Evolutionary conservation across 108 stramenopile genomes (phyloP), one percentile per base, ranked within the genome.

Genomic region (Ochromonas danica): DNA sequence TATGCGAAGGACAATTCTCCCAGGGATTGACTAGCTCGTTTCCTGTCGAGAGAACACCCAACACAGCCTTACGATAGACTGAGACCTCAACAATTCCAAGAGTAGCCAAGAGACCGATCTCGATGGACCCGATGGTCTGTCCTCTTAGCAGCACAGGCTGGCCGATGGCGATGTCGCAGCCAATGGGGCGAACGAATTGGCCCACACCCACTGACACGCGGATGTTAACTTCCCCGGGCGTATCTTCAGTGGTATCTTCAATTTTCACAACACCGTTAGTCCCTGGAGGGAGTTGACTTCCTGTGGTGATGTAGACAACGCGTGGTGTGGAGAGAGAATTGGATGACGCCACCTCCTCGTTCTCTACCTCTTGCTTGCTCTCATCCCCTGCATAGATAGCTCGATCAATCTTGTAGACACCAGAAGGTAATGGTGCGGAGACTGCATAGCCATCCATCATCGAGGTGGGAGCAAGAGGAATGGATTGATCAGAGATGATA

Each of bases 41-140:
- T 27, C 95, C 95, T 27, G 94, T 98, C 36, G 94, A 93, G 38
- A 98, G 71, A 38, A 96, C 88, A 57, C 85, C 85, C 0, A 89
- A 45, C 14, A 1, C 40, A n/a, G 85, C 79, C 45, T 30, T 1
- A 0, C 79, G 80, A 2, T 40, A 17, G 1, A 78, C 61, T 0
- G 61, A 6, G 39, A 82, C 79, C 57, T 40, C 43, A 14, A 61
- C 35, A 10, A 82, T 42, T 0, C 86, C 87, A 0, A 71, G 79
- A 38, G 82, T 62, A 41, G 86, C 83, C 71, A 86, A 30, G 17
- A 85, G 75, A 28, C 85, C 87, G 10, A 87, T 41, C 57, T 87
- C 86, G 10, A 75, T 77, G 0, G 88, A 67, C 0, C 25, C 3
- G 17, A 89, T 2, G 33, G 33, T 1, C 10, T 41, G 27, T 2